These are phyloP conservation scores for Apiospora arundinis DNA, from an alignment of 2,329 filamentous ascomycete species.

Conservation along the genomic window DNA sequence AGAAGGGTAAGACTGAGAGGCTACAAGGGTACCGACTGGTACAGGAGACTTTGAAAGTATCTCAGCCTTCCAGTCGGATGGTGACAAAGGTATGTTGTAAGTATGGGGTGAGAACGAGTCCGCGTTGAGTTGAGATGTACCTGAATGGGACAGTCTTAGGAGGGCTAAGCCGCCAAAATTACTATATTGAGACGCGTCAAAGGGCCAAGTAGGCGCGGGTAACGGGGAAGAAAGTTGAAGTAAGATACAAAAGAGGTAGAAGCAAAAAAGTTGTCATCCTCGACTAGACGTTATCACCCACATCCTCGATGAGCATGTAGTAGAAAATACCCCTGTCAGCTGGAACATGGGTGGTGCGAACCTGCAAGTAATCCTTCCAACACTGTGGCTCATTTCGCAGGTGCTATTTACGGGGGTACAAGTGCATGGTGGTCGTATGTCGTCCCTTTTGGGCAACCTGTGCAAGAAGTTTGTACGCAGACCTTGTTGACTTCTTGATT, in stretches of 20 bases:
- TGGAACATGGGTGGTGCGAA: conserved; percentile 7
- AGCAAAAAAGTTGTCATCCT: conserved; percentile 28
- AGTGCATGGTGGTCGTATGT: conserved; percentile 1
- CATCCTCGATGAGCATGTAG: not conserved
- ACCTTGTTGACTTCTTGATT: not conserved
- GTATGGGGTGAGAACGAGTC: conserved; percentile 30
- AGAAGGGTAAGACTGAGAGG: conserved; percentile 35
- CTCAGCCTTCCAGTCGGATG: conserved; percentile 46
- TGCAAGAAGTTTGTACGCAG: not conserved
- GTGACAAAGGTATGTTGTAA: not conserved
- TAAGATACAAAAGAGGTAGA: conserved; percentile 31
- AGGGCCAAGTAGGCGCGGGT: conserved; percentile 37
- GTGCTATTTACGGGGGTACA: conserved; percentile 17
- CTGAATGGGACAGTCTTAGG: conserved; percentile 41
- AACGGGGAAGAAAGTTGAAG: conserved; percentile 34
- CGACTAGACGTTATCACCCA: conserved; percentile 7
- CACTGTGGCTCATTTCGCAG: conserved; percentile 14
- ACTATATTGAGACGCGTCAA: conserved; percentile 48
- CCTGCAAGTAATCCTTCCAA: conserved; percentile 15
- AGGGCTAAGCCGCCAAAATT: conserved; percentile 44
- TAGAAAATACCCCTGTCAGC: conserved; percentile 9
- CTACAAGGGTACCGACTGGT: conserved; percentile 38
- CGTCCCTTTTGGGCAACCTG: conserved; percentile 13
- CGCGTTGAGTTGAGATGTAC: conserved; percentile 46
- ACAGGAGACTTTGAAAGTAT: conserved; percentile 39